Evolutionary conservation across 495 filamentous ascomycete species (phyloP).

Genomic region (Barbatosphaeria neglecta): DNA sequence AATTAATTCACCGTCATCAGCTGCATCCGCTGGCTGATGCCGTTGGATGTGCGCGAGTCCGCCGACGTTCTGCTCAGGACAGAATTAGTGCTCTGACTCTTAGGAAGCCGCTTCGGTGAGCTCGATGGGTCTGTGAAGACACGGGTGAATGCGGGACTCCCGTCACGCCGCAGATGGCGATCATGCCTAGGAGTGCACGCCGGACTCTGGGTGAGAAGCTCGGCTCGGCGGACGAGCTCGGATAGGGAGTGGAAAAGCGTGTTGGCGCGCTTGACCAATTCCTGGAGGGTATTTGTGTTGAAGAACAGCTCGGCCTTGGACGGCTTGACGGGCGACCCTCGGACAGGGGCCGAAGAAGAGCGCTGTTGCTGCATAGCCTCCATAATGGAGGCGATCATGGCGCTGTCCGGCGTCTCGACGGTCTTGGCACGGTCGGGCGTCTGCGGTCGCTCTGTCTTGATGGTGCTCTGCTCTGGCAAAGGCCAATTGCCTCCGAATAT

Average conservation of each 20-base stretch:
- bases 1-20: conserved; percentile 52
- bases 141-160: conserved; percentile 49
- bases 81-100: conserved; percentile 40
- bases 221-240: conserved; percentile 67
- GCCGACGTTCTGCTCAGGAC: conserved; percentile 36
- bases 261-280: conserved; percentile 74
- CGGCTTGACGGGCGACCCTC: conserved; percentile 25
- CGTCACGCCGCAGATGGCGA: conserved; percentile 27
- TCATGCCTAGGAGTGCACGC: conserved; percentile 33
- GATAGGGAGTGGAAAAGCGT: conserved; percentile 61
- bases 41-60: conserved; percentile 35
- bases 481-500: conserved; percentile 46
- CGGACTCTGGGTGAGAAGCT: conserved; percentile 56
- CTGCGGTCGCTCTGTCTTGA: conserved; percentile 18
- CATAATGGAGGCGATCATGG: conserved; percentile 61
- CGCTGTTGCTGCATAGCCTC: conserved; percentile 67
- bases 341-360: conserved; percentile 33
- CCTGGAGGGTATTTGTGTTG: conserved; percentile 77
- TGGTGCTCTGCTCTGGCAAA: conserved; percentile 16
- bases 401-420: conserved; percentile 30
- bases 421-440: conserved; percentile 23
- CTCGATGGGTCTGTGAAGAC: conserved; percentile 50
- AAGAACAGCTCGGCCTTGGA: conserved; percentile 73
- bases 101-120: conserved; percentile 31
- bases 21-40: conserved; percentile 47